Percentiles rank a stretch among this genome's conserved stretches.
Evolutionary conservation across 1,284 basidiomycete genomes (phyloP).

Genomic region (Trichosporon inkin): DNA sequence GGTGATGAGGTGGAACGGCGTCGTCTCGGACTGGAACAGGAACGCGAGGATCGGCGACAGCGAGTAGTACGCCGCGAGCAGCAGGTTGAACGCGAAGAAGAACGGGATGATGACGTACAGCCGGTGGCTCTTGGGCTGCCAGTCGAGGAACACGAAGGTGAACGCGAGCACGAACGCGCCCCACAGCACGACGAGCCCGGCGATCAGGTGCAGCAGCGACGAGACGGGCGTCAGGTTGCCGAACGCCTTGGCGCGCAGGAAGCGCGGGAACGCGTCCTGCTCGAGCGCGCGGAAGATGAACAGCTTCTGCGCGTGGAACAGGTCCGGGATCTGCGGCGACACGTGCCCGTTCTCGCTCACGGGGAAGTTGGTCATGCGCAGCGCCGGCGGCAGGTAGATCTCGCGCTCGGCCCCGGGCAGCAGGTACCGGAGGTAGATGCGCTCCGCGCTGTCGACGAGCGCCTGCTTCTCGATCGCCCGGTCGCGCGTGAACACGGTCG

Average conservation of each 20-base stretch:
- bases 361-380: constrained; percentile 51
- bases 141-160: constrained; percentile 88
- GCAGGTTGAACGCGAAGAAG: constrained; percentile 78
- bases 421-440: constrained; percentile 91
- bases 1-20: constrained; percentile 82
- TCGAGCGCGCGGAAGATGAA: constrained; percentile 97
- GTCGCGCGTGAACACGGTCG: constrained; percentile 82
- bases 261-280: constrained; percentile 93
- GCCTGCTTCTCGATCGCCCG: constrained; percentile 84
- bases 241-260: constrained; percentile 92
- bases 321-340: constrained; percentile 87
- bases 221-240: constrained; percentile 91
- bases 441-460: constrained; percentile 86
- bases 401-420: constrained; percentile 63
- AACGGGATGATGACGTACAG: constrained; percentile 98
- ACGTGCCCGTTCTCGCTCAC: constrained; percentile 62
- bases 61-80: constrained; percentile 93
- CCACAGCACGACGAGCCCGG: constrained; percentile 85
- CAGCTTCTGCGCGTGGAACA: constrained; percentile 96
- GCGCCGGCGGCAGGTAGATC: constrained; percentile 78
- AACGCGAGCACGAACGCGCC: constrained; percentile 84
- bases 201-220: constrained; percentile 73
- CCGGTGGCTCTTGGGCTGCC: constrained; percentile 78
- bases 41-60: constrained; percentile 73
- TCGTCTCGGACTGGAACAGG: constrained; percentile 49